Evolutionary conservation across 2,329 filamentous ascomycete genomes (phyloP).

Genomic region (Ceratocystis smalleyi): DNA sequence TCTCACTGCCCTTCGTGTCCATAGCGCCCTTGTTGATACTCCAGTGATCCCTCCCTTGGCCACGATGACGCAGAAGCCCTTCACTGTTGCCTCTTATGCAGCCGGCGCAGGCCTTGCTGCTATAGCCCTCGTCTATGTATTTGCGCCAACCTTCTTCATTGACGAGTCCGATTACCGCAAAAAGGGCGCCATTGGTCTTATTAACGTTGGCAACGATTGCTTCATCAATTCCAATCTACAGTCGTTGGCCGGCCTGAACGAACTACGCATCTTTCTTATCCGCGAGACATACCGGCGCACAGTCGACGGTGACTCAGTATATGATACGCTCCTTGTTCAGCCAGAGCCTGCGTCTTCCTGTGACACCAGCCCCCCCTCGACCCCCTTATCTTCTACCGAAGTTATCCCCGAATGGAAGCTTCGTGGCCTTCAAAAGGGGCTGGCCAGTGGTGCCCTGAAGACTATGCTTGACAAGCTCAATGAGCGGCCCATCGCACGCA

Average conservation of each 20-base stretch:
- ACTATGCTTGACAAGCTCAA: slow-evolving; percentile 85
- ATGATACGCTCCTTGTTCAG: slow-evolving; percentile 42
- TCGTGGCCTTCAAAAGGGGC: slow-evolving; percentile 57
- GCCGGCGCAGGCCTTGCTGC: slow-evolving; percentile 90
- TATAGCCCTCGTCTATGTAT: slow-evolving; percentile 90
- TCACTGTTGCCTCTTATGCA: slow-evolving; percentile 60
- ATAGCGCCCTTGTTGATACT: too few species aligned
- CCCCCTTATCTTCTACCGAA: not conserved
- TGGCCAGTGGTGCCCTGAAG: slow-evolving; percentile 77
- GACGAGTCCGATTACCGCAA: slow-evolving; percentile 59
- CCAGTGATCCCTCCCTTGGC: too few species aligned
- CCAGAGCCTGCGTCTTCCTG: slow-evolving; percentile 24
- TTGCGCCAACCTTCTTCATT: slow-evolving; percentile 91
- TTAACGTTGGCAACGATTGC: slow-evolving; percentile 87
- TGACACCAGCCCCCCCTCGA: not conserved
- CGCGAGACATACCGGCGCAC: slow-evolving; percentile 72
- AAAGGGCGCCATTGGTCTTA: slow-evolving; percentile 75
- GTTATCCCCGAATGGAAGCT: slow-evolving; percentile 43
- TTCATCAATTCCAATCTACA: slow-evolving; percentile 96
- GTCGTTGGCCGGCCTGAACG: slow-evolving; percentile 75
- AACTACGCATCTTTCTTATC: slow-evolving; percentile 82
- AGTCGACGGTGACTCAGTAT: slow-evolving; percentile 64
- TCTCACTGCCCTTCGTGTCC: too few species aligned
- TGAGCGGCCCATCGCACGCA: slow-evolving; percentile 82
- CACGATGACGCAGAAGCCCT: slow-evolving; percentile 25